Conservation (phyloP, 768 basidiomycete genomes). For the Hericium rajendrae region DNA sequence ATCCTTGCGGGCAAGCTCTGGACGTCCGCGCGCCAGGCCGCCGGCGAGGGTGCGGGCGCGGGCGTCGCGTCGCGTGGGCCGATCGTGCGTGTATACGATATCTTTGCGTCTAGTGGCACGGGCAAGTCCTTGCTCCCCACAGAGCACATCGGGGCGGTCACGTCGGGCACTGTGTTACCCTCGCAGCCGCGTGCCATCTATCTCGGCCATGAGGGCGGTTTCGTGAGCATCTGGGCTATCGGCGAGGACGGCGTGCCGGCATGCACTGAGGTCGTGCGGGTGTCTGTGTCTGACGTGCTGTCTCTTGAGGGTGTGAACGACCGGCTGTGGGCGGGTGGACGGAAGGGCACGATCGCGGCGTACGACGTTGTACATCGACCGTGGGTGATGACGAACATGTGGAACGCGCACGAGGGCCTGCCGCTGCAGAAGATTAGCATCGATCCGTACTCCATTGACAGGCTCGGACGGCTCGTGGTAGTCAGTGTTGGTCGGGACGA, state of each 20-base stretch:
- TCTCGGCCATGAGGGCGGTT: constrained; percentile 89
- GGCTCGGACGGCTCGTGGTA: constrained; percentile 57
- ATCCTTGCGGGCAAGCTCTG: constrained; percentile 72
- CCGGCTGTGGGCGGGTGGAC: constrained; percentile 77
- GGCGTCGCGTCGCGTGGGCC: constrained; percentile 47
- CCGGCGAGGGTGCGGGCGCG: constrained; percentile 18
- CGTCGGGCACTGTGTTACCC: constrained; percentile 68
- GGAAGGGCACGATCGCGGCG: constrained; percentile 74
- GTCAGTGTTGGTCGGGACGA: constrained; percentile 71
- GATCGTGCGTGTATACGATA: constrained; percentile 73
- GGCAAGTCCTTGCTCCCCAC: constrained; percentile 48
- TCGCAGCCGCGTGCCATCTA: constrained; percentile 59
- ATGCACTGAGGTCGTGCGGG: constrained; percentile 71
- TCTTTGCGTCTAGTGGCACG: constrained; percentile 48
- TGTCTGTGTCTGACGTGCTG: constrained; percentile 73
- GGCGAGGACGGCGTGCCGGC: constrained; percentile 45
- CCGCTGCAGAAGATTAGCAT: constrained; percentile 58
- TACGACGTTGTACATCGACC: constrained; percentile 69
- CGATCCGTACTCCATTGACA: constrained; percentile 68
- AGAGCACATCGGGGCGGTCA: constrained; percentile 75
- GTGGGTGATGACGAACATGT: constrained; percentile 82
- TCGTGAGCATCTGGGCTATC: constrained; percentile 72
- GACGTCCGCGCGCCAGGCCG: constrained; percentile 59
- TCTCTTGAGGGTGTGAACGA: constrained; percentile 78
- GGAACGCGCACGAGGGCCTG: constrained; percentile 61